phyloP scores from a whole-genome alignment of 371 early-diverging fungal genomes.

The Encephalitozoon romaleae region DNA sequence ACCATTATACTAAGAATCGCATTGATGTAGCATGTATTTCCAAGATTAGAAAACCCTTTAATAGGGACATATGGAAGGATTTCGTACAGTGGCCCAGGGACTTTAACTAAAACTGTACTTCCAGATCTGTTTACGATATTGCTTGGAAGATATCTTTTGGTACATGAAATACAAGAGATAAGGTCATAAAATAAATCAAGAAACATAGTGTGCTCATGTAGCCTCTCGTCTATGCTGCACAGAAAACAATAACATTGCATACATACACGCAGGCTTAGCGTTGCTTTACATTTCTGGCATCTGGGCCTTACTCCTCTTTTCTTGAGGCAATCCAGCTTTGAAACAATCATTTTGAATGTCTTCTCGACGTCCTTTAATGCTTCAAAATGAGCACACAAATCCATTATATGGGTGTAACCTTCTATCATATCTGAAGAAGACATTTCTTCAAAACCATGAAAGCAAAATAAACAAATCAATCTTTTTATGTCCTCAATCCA shows the following conservation, averaged over 20 bases:
- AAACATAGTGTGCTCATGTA: neutral
- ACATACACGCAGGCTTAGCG: neutral
- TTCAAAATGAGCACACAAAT: neutral
- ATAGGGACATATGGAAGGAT: neutral
- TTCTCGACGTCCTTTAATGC: neutral
- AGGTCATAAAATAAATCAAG: neutral
- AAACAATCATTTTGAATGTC: neutral
- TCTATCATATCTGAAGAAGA: neutral
- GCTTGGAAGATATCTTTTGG: neutral
- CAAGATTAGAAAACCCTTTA: slow-evolving; percentile 42
- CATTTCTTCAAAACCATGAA: neutral
- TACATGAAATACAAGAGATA: neutral
- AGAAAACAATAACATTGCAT: neutral
- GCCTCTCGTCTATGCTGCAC: neutral
- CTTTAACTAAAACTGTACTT: neutral
- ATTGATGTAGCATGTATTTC: slow-evolving; percentile 48
- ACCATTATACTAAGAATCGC: slow-evolving; percentile 33
- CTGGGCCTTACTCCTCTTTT: neutral
- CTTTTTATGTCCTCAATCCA: neutral
- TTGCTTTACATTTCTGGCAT: neutral
- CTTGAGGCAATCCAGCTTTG: neutral
- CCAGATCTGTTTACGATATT: neutral
- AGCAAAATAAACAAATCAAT: neutral
- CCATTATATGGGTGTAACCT: neutral
- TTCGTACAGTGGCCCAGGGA: neutral